Percentiles rank a stretch among this genome's conserved stretches.
phyloP scores from a whole-genome alignment of 495 filamentous ascomycete species.

The Neurospora pannonica region DNA sequence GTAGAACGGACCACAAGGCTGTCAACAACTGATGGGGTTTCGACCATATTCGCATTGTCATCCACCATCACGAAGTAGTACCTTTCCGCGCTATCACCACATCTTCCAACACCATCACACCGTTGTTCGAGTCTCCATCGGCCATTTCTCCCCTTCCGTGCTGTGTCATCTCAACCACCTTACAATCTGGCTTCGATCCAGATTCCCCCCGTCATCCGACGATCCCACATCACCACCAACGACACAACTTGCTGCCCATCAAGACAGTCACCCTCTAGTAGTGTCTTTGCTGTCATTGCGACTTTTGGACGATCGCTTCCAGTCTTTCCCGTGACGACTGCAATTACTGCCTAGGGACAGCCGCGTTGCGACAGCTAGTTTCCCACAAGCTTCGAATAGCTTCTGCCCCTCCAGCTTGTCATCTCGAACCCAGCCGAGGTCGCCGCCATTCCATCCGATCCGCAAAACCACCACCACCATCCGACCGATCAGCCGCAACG shows the following conservation, averaged over 20 bases:
- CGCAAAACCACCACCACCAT: not conserved
- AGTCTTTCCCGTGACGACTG: conserved; percentile 4
- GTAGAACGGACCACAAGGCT: conserved; percentile 19
- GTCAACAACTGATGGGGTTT: conserved; percentile 3
- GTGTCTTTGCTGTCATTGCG: conserved; percentile 9
- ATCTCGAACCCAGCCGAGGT: not conserved
- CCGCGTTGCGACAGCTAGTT: not conserved
- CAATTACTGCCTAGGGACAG: conserved; percentile 5
- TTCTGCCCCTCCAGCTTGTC: not conserved
- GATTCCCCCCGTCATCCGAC: not conserved
- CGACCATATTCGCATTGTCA: not conserved
- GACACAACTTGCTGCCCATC: conserved; percentile 22
- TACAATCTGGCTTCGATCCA: not conserved
- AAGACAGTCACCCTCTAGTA: conserved; percentile 9
- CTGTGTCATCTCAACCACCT: not conserved
- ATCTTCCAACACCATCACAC: not conserved
- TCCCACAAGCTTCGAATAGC: not conserved
- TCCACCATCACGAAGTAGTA: not conserved
- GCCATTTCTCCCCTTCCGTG: not conserved
- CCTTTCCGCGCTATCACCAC: not conserved
- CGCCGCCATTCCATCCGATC: not conserved
- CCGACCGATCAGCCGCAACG: not conserved
- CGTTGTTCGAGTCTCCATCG: not conserved
- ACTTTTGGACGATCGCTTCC: conserved; percentile 10
- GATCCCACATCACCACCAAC: conserved; percentile 9